Base-by-base conservation (phyloP, 169 alveolate species). In the Plasmodium sp. region DNA sequence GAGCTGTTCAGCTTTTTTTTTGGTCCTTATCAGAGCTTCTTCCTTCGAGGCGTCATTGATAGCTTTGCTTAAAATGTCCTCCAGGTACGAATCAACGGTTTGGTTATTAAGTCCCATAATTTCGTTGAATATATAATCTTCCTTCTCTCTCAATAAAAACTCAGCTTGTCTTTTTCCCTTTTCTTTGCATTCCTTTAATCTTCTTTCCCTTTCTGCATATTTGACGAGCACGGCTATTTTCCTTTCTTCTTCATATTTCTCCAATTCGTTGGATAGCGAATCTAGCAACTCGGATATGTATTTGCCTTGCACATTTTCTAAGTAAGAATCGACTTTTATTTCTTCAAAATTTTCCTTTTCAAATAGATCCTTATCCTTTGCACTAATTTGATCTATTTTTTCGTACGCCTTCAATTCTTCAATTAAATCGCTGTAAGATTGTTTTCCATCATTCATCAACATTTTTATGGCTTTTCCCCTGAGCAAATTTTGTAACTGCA, bases 91-190 rank as follows among this genome's bases (percentile, higher is more conserved):
- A 90, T 90, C 94, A 56, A 90, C 94, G 43, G 91, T 90, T 80
- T 90, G 86, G 67, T 90, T 90, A 58, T 90, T 90, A 62, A 90
- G 82, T 71, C 94, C 94, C 94, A 90, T 90, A 3, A 90, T 90
- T 90, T 90, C 94, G 27, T 90, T 90, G 82, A 90, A 90, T 90
- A 90, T 79, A 90, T 73, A 90, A 81, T 90, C 94, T 90, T 90
- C 94, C 82, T 90, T 90, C 80, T 90, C 94, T 90, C 94, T 90
- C 72, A 90, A 90, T 90, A 90, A 80, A 62, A 80, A 62, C 72
- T 90, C 94, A 22, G 94, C 94, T 90, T 90, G 94, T 58, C 94
- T 90, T 90, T 90, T 90, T 62, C 94, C 94, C 82, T 90, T 90
- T 62, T 90, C 94, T 90, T 90, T 90, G 54, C 94, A 90, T 58